phyloP scores from a whole-genome alignment of 768 basidiomycete species.

The Boletus coccyginus region DNA sequence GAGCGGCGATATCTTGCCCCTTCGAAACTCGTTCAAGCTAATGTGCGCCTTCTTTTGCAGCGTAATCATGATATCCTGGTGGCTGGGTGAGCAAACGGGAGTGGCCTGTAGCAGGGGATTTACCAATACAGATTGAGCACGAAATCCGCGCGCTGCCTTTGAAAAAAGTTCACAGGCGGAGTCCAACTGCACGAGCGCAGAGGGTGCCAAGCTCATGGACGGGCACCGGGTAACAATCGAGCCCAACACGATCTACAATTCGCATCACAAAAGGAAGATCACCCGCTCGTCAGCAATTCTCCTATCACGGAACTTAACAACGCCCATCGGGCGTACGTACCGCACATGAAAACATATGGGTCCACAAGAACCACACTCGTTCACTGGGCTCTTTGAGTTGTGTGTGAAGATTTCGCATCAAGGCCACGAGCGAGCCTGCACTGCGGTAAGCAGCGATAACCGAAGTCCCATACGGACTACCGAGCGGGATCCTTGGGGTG shows the following conservation, averaged over 20 bases:
- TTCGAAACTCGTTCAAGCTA: conserved; percentile 61
- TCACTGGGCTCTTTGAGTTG: conserved; percentile 63
- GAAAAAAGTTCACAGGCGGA: conserved; percentile 73
- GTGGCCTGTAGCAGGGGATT: conserved; percentile 15
- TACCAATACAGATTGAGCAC: conserved; percentile 64
- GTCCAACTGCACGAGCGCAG: conserved; percentile 69
- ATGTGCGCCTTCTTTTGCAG: conserved; percentile 64
- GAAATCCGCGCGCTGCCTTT: conserved; percentile 65
- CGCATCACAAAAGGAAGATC: conserved; percentile 4
- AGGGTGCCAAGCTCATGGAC: conserved; percentile 75
- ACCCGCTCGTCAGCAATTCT: conserved; percentile 11
- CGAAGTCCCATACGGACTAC: conserved; percentile 69
- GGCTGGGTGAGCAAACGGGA: conserved; percentile 7
- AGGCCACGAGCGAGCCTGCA: conserved; percentile 65
- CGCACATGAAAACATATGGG: conserved; percentile 56
- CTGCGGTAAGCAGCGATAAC: conserved; percentile 75
- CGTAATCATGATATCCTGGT: conserved; percentile 60
- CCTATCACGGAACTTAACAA: conserved; percentile 10
- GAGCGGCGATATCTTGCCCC: conserved; percentile 50
- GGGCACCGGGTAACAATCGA: conserved; percentile 77
- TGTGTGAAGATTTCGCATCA: conserved; percentile 65
- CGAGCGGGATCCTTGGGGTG: conserved; percentile 72
- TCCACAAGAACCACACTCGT: conserved; percentile 57
- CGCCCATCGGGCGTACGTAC: conserved; percentile 37
- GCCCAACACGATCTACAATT: conserved; percentile 57